Base-by-base conservation (phyloP, 345 rosid genomes). In the Erysimum cheiranthoides region DNA sequence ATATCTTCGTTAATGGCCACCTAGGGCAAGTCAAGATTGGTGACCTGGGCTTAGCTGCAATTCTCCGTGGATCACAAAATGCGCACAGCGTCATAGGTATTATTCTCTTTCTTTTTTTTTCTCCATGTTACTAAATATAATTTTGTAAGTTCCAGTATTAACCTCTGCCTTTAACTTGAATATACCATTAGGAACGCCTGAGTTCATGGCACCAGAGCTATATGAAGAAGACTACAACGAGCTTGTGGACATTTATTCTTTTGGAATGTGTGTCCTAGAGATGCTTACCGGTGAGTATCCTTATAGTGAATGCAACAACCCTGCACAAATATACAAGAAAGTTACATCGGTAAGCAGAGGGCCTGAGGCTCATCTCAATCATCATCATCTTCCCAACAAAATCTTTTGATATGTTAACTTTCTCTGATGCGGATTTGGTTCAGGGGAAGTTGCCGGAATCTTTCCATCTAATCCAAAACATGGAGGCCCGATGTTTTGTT, bases 161-260 rank as follows among this genome's bases (percentile, higher is more conserved):
- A 61, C 38, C 14, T 31, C 18, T 53, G 49, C 12, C 38, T 66
- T 12, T 58, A 7, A 62, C 58, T 45, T 52, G 39, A 13, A 28
- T 58, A 5, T 17, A 40, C 45, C 8, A n/a, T 64, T 68, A 92
- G 98, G 99, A 47, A 95, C 99, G 3, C 99, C 99, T 11, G 99
- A 95, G 35, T 95, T 92, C 80, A 95, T 95, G 99, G 99, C 99
- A 14, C 99, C 98, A 1, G 99, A 95, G 75, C 80, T 95, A 21
- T 95, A 95, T 49, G 98, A 92, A 60, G 99, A 95, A 84, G 88
- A 90, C n/a, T 95, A 95, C 81, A 85, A 89, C 59, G 90, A 95
- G 81, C 96, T 95, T 9, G 97, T 92, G 0, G 99, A 92, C 69
- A 78, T 95, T 46, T 95, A 95, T 65, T 87, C 99, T 6, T 95